Base-by-base conservation (phyloP, 257 asterid genomes). In the Gardenia jasminoides region DNA sequence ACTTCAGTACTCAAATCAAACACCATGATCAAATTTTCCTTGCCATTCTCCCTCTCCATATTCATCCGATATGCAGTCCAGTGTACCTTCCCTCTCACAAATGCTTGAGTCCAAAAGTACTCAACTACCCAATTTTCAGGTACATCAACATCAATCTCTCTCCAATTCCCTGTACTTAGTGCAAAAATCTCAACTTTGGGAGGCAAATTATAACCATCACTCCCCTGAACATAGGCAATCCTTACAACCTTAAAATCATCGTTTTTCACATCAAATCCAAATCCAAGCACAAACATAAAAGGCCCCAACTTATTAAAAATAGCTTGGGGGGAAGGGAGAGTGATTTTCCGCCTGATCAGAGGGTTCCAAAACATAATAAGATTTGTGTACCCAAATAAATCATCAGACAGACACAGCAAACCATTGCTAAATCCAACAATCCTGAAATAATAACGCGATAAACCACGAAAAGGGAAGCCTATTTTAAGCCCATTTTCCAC, bases 341-440 rank as follows among this genome's bases (percentile, higher is more conserved):
- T 75, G 7, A 87, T 16, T 47, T 74, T 79, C 31, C 84, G 82
- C 59, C 64, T 72, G 64, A 83, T 78, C 69, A 19, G 61, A 15
- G 88, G 89, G 79, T 87, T 83, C 89, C 89, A 85, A 0, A 87
- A 82, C 50, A 85, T 22, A 72, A 82, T 13, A 28, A 76, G 26
- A 50, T 70, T 47, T 19, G 83, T 22, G 7, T 43, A 70, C 22
- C 82, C 81, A 64, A 80, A 84, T 13, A 80, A 50, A 76, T 85
- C 86, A 65, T 85, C 84, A 19, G 78, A 68, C 33, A 85, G 84
- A 79, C 86, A 80, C 54, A 88, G 33, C 44, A 88, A 52, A 22
- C 89, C 88, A 15, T 88, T 88, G 84, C 82, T 80, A 19, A 67
- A 77, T 26, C 91, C 89, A 7, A 85, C 84, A 15, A 88, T 75